A percentile compares a stretch with the other conserved stretches of the same genome.
These are phyloP conservation scores for Rhizopus sp. DNA, from an alignment of 371 early-diverging fungal species.

Conservation along the genomic window DNA sequence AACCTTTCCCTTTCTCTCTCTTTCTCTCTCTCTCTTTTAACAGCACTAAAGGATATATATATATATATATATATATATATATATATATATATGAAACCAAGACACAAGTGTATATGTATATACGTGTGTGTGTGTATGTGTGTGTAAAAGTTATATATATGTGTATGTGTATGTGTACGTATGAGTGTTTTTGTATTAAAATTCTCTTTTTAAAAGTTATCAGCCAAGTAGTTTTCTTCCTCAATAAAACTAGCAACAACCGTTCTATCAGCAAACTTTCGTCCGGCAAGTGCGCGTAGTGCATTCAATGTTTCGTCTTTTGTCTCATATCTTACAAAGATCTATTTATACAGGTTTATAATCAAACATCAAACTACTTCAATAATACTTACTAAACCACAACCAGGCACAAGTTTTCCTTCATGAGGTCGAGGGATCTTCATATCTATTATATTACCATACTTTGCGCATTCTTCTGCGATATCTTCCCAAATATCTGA, in stretches of 20 bases:
- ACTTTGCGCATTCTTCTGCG: slow-evolving; percentile 87
- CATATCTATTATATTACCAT: slow-evolving; percentile 79
- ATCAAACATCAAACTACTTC: not conserved
- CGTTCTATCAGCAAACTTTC: slow-evolving; percentile 92
- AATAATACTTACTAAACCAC: slow-evolving; percentile 77
- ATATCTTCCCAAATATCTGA: slow-evolving; percentile 92
- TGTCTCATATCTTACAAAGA: slow-evolving; percentile 79
- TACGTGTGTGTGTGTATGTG: not conserved
- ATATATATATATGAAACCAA: not conserved
- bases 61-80: too few relatives aligned
- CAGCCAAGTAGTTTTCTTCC: slow-evolving; percentile 64
- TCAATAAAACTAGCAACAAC: slow-evolving; percentile 88
- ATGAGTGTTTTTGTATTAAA: not conserved
- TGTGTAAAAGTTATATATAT: too few relatives aligned
- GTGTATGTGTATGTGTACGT: too few relatives aligned
- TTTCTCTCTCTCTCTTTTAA: too few relatives aligned
- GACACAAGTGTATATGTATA: not conserved
- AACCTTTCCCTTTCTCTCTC: too few relatives aligned
- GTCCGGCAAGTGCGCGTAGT: slow-evolving; percentile 86
- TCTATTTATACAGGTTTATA: slow-evolving; percentile 41
- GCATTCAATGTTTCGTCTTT: slow-evolving; percentile 68
- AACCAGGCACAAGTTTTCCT: slow-evolving; percentile 59
- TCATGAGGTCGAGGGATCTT: slow-evolving; percentile 82
- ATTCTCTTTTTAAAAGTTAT: slow-evolving; percentile 54
- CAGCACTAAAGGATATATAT: too few relatives aligned